Evolutionary conservation across 768 basidiomycete genomes (phyloP), one percentile per base, ranked within the genome.

Genomic region (Boletellus ananiceps): DNA sequence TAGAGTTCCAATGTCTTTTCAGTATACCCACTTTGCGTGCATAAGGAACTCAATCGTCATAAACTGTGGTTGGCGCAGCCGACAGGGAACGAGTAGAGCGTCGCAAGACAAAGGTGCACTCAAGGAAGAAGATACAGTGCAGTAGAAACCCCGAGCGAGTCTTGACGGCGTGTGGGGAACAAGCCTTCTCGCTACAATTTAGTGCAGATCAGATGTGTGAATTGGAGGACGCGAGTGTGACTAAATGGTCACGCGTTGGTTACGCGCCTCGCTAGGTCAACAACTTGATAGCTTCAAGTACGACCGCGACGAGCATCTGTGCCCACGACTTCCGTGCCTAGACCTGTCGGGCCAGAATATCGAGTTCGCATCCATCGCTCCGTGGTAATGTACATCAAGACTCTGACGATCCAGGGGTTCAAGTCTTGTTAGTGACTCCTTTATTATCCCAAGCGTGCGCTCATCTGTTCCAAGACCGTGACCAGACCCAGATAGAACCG

Each of bases 401-500:
- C 91, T 16, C 70, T 93, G 27, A 92, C 91, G 1, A 87, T 93
- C 50, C 86, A 92, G 69, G 94, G 94, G 51, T 98, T 99, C 80
- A 99, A 99, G 71, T 96, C 93, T n/a, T 99, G 87, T 88, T 63
- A 58, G 79, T 67, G 16, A 19, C 35, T 38, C 45, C 36, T 39
- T 21, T 8, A 8, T 27, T 14, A 33, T 8, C 12, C 18, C 25
- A n/a, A 9, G 18, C 40, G 15, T 37, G 40, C 21, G 18, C 46
- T 47, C 35, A 61, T 51, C 52, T 32, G 18, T 33, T 29, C 18
- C 51, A 57, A 89, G 87, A 91, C 64, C 81, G 87, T 52, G 89
- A 92, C 73, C 88, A 92, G 63, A 91, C 86, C 0, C 85, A 88
- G 59, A 91, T 96, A 50, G 94, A 97, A 58, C 94, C 94, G 0